These are phyloP conservation scores for Aspergillus wentii DNA, from an alignment of 495 filamentous ascomycete genomes.

Conservation along the genomic window DNA sequence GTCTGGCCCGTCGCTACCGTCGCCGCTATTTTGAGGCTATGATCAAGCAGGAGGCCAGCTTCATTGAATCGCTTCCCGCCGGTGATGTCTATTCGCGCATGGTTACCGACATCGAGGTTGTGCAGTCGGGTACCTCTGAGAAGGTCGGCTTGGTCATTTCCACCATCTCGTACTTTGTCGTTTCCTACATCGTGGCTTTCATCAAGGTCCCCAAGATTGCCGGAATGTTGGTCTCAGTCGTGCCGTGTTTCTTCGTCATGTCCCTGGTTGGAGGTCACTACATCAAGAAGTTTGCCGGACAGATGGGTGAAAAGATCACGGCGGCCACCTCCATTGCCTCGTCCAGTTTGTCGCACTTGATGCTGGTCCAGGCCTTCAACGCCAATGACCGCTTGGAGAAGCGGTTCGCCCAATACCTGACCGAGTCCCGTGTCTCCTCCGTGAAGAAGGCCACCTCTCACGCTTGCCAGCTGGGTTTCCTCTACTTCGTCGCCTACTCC, in stretches of 20 bases:
- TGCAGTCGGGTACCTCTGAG: slow-evolving; percentile 58
- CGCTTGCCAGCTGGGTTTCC: slow-evolving; percentile 51
- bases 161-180: slow-evolving; percentile 55
- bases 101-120: slow-evolving; percentile 51
- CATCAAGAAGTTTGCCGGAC: slow-evolving; percentile 50
- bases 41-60: slow-evolving; percentile 54
- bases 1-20: slow-evolving; percentile 59
- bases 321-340: slow-evolving; percentile 43
- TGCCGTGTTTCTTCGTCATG: slow-evolving; percentile 64
- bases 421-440: slow-evolving; percentile 39
- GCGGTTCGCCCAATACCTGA: slow-evolving; percentile 42
- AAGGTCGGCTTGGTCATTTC: slow-evolving; percentile 60
- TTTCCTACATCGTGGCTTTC: slow-evolving; percentile 58
- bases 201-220: slow-evolving; percentile 46
- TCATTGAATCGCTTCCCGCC: slow-evolving; percentile 48
- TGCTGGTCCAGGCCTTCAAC: slow-evolving; percentile 44
- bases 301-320: slow-evolving; percentile 41
- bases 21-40: slow-evolving; percentile 51
- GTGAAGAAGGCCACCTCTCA: slow-evolving; percentile 54
- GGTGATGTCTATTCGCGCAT: slow-evolving; percentile 56
- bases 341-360: slow-evolving; percentile 37
- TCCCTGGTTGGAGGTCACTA: slow-evolving; percentile 52
- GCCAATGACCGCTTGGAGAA: slow-evolving; percentile 42
- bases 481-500: slow-evolving; percentile 61
- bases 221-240: slow-evolving; percentile 46